Evolutionary conservation across 2,329 filamentous ascomycete species (phyloP).

Genomic region (Neurospora sp.): DNA sequence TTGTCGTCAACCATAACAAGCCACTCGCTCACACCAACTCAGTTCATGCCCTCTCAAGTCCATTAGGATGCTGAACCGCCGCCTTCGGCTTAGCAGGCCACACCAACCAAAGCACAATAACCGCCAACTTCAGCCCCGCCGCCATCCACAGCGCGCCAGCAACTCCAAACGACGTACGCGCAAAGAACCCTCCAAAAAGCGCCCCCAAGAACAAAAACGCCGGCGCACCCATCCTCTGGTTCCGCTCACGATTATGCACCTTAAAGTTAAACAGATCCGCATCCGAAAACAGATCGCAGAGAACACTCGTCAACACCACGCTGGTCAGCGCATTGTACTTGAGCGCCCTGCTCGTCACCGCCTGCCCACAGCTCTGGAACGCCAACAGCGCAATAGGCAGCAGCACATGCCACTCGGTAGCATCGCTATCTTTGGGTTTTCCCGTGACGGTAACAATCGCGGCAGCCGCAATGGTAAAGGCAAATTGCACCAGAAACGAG

Average conservation of each 20-base stretch:
- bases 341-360: constrained; percentile 61
- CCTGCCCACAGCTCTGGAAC: constrained; percentile 70
- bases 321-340: constrained; percentile 63
- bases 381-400: constrained; percentile 60
- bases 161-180: constrained; percentile 37
- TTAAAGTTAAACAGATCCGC: constrained; percentile 37
- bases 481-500: constrained; percentile 45
- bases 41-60: not conserved
- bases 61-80: not conserved
- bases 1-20: not conserved
- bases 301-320: constrained; percentile 71
- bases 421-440: constrained; percentile 29
- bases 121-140: constrained; percentile 42
- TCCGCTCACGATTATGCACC: constrained; percentile 36
- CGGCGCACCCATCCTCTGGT: constrained; percentile 40
- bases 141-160: constrained; percentile 51
- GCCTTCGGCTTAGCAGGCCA: constrained; percentile 37
- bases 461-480: constrained; percentile 35
- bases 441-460: constrained; percentile 39
- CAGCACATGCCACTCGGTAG: constrained; percentile 48
- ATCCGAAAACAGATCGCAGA: constrained; percentile 71
- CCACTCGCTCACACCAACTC: not conserved
- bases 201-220: constrained; percentile 39
- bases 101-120: constrained; percentile 47
- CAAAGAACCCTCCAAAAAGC: constrained; percentile 38